Conservation (phyloP, 2,329 filamentous ascomycete genomes). For the Aspergillus sp. region DNA sequence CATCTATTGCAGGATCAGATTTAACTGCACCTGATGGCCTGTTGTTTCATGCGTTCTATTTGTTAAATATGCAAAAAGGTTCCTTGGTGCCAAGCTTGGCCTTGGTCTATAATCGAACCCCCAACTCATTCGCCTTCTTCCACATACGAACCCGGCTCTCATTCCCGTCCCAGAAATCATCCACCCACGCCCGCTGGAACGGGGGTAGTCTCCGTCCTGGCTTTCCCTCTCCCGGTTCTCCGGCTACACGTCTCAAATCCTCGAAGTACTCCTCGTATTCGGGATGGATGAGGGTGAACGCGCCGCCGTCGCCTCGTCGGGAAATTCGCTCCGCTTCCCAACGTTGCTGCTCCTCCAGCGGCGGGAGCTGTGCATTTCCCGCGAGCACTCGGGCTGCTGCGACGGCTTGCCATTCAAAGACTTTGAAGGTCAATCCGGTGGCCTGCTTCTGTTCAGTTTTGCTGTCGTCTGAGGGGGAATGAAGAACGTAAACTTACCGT, state of each 20-base stretch:
- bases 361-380: slow-evolving; percentile 46
- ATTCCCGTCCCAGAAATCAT: slow-evolving; percentile 47
- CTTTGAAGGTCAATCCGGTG: slow-evolving; percentile 53
- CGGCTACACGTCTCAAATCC: slow-evolving; percentile 35
- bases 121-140: slow-evolving; percentile 41
- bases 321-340: slow-evolving; percentile 53
- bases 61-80: no score
- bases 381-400: slow-evolving; percentile 52
- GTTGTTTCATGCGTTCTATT: no score
- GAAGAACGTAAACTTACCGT: slow-evolving; percentile 36
- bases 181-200: slow-evolving; percentile 36
- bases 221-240: slow-evolving; percentile 32
- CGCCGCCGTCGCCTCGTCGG: slow-evolving; percentile 47
- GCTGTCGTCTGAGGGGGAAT: background rate
- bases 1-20: no score
- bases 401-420: slow-evolving; percentile 62
- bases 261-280: slow-evolving; percentile 61
- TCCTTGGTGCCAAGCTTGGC: no score
- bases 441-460: slow-evolving; percentile 16
- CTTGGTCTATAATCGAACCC: slow-evolving; percentile 5
- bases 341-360: slow-evolving; percentile 39
- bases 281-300: slow-evolving; percentile 51
- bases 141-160: slow-evolving; percentile 52
- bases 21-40: no score
- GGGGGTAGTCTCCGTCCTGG: slow-evolving; percentile 35